Conservation (phyloP, 352 stramenopile genomes). For the Albugo candida region DNA sequence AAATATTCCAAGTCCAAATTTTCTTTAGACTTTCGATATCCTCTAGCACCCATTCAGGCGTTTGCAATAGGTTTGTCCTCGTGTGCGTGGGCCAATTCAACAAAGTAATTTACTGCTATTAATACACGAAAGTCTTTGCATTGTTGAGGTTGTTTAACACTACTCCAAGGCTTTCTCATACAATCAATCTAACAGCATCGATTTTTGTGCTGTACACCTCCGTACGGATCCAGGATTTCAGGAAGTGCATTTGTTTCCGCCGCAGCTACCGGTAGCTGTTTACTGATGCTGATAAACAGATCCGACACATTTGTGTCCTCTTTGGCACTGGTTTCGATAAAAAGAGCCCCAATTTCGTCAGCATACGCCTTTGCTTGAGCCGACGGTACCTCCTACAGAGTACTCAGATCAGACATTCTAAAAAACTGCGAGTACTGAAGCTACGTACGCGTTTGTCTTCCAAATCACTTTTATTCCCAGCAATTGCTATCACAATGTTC, state of each 20-base stretch:
- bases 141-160: too few species aligned
- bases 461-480: conserved; percentile 88
- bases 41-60: conserved; percentile 62
- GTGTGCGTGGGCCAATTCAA: conserved; percentile 27
- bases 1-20: conserved; percentile 80
- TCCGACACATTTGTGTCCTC: conserved; percentile 86
- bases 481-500: conserved; percentile 91
- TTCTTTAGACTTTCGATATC: conserved; percentile 73
- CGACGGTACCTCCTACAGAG: conserved; percentile 57
- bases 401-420: neutral
- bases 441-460: conserved; percentile 54
- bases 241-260: conserved; percentile 64
- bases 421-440: neutral
- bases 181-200: conserved; percentile 40
- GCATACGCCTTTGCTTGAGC: conserved; percentile 78
- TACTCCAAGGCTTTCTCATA: neutral
- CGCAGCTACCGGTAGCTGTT: conserved; percentile 47
- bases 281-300: conserved; percentile 84
- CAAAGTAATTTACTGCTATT: neutral
- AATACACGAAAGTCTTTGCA: too few species aligned
- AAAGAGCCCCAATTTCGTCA: conserved; percentile 83
- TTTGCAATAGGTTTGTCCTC: conserved; percentile 75
- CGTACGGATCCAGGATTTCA: conserved; percentile 74
- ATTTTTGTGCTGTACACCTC: conserved; percentile 65
- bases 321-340: conserved; percentile 90